These are phyloP conservation scores for Nakazawaea sp. DNA, from an alignment of 805 yeast species.

Conservation along the genomic window DNA sequence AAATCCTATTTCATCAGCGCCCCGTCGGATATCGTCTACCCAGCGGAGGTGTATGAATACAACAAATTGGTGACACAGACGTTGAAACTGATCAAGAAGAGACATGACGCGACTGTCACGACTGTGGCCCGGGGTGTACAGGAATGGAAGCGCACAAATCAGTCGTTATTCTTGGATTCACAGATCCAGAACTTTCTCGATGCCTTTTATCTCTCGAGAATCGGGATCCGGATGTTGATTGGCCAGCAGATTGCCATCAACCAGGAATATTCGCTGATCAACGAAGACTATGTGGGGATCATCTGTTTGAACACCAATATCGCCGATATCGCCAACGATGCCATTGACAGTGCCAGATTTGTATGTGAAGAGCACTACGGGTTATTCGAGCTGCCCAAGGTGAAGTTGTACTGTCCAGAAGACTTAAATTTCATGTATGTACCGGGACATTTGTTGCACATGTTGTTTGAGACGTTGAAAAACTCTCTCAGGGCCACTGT, in stretches of 20 bases:
- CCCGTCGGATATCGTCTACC: conserved; percentile 55
- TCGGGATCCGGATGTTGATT: conserved; percentile 87
- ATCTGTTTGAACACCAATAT: conserved; percentile 82
- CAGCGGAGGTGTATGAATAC: conserved; percentile 66
- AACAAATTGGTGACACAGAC: conserved; percentile 62
- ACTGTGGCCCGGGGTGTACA: conserved; percentile 90
- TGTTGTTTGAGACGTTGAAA: conserved; percentile 83
- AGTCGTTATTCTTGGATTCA: conserved; percentile 46
- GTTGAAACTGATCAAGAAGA: conserved; percentile 61
- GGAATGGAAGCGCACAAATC: conserved; percentile 68
- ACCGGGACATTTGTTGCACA: conserved; percentile 88
- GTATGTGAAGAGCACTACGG: conserved; percentile 92
- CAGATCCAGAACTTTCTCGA: conserved; percentile 79
- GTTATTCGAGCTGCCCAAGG: conserved; percentile 78
- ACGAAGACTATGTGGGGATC: conserved; percentile 76
- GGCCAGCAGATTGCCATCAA: conserved; percentile 91
- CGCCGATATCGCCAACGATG: conserved; percentile 77
- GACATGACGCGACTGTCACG: conserved; percentile 91
- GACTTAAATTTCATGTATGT: conserved; percentile 84
- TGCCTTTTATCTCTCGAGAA: conserved; percentile 82
- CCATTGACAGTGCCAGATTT: conserved; percentile 83
- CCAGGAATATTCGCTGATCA: conserved; percentile 47
- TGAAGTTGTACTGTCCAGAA: conserved; percentile 68
- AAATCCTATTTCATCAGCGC: conserved; percentile 44
- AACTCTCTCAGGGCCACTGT: conserved; percentile 87